Percentiles rank a stretch among this genome's conserved stretches.
These are phyloP conservation scores for Chlamydomonas asymmetrica DNA, from an alignment of 139 green algal species.

Conservation along the genomic window DNA sequence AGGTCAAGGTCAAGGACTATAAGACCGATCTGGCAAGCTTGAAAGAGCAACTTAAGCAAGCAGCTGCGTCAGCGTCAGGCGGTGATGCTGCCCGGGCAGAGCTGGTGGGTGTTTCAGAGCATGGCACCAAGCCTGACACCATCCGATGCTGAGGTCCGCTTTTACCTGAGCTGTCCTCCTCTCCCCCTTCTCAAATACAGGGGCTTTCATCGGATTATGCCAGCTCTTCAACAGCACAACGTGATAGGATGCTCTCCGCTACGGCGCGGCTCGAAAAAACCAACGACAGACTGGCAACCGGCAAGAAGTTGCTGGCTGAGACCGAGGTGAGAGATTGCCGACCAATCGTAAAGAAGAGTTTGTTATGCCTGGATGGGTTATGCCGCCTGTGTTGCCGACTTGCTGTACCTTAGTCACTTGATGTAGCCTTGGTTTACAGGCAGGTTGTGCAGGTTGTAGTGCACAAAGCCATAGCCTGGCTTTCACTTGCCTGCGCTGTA, in stretches of 20 bases:
- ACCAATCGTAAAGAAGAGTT: no score
- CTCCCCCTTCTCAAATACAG: no score
- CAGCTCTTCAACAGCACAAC: slow-evolving; percentile 71
- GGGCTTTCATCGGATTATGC: slow-evolving; percentile 80
- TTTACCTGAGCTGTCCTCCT: no score
- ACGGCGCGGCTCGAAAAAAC: slow-evolving; percentile 81
- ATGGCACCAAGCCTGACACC: no score
- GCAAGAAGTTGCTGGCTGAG: slow-evolving; percentile 80
- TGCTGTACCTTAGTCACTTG: no score
- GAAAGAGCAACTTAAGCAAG: slow-evolving; percentile 56
- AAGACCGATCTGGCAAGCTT: slow-evolving; percentile 81
- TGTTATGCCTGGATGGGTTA: no score
- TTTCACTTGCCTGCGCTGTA: slow-evolving; percentile 29
- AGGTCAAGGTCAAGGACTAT: slow-evolving; percentile 89
- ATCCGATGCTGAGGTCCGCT: no score
- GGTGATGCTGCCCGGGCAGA: slow-evolving; percentile 68
- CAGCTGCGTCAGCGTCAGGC: slow-evolving; percentile 7
- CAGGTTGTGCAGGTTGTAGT: background rate
- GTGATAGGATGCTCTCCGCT: slow-evolving; percentile 79
- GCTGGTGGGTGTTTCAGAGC: slow-evolving; percentile 45
- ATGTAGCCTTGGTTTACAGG: no score
- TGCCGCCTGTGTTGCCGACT: no score
- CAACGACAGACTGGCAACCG: slow-evolving; percentile 70
- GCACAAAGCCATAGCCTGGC: no score
- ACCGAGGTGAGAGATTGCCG: slow-evolving; percentile 83